These are phyloP conservation scores for Emmonsia crescens DNA, from an alignment of 2,329 filamentous ascomycete species.

Conservation along the genomic window DNA sequence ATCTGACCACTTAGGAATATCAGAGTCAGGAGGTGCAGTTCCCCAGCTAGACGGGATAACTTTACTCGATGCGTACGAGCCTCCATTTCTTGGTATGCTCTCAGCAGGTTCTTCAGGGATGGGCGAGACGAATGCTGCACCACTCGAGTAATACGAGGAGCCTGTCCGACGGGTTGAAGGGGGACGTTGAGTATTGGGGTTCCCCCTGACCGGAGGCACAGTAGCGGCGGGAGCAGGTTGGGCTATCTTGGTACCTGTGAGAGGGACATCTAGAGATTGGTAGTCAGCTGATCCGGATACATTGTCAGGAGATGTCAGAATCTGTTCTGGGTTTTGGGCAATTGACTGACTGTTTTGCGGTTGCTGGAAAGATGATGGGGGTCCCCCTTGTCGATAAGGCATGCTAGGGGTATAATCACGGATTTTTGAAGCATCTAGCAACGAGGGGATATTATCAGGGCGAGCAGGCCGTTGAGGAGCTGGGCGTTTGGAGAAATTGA, in stretches of 20 bases:
- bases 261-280: constrained; percentile 18
- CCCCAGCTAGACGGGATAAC: constrained; percentile 61
- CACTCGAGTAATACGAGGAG: constrained; percentile 44
- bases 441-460: constrained; percentile 28
- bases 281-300: constrained; percentile 13
- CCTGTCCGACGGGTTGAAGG: constrained; percentile 25
- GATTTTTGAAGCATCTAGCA: constrained; percentile 26
- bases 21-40: constrained; percentile 37
- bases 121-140: constrained; percentile 59
- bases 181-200: constrained; percentile 21
- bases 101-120: constrained; percentile 61
- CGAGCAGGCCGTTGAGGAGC: constrained; percentile 33
- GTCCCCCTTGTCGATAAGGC: constrained; percentile 15
- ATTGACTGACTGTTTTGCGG: neutral
- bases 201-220: constrained; percentile 17
- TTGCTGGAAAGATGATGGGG: neutral
- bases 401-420: constrained; percentile 20
- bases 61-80: constrained; percentile 59
- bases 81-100: constrained; percentile 41
- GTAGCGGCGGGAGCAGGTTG: constrained; percentile 15
- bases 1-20: constrained; percentile 29
- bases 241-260: constrained; percentile 14
- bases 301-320: constrained; percentile 17
- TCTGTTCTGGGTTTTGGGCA: constrained; percentile 12
- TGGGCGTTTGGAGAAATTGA: constrained; percentile 24